A percentile compares a stretch with the other conserved stretches of the same genome.
Conservation (phyloP, 2,329 filamentous ascomycete species). For the Lachnellula hyalina region DNA sequence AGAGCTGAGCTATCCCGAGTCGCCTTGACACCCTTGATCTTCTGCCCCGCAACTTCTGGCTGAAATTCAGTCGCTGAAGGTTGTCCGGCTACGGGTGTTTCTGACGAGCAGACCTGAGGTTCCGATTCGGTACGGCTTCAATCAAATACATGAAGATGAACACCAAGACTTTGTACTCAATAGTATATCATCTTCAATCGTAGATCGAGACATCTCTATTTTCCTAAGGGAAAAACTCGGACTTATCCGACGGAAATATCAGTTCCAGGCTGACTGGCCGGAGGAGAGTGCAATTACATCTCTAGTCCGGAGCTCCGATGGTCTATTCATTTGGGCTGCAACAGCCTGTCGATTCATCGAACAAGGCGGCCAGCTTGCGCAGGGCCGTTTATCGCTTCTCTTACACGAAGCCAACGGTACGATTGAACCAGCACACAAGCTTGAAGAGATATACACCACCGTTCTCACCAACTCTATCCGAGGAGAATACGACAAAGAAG, state of each 20-base stretch:
- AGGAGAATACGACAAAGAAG: constrained; percentile 1
- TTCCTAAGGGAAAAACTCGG: constrained; percentile 18
- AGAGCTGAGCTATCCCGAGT: too few species aligned
- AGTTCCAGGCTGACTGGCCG: constrained; percentile 5
- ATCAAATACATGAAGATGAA: constrained; percentile 7
- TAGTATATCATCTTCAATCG: constrained; percentile 15
- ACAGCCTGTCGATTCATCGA: constrained; percentile 27
- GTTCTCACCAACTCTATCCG: constrained; percentile 9
- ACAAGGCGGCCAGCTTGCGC: constrained; percentile 6
- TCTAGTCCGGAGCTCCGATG: constrained; percentile 19
- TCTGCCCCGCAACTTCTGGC: too few species aligned
- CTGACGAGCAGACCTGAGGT: constrained; percentile 29
- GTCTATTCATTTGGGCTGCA: constrained; percentile 28
- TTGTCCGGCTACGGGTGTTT: constrained; percentile 22
- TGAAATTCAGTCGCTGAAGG: constrained; percentile 9
- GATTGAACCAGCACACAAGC: constrained; percentile 5
- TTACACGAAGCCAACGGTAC: background rate
- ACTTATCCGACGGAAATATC: constrained; percentile 7
- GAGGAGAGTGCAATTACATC: constrained; percentile 2
- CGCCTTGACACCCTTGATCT: too few species aligned
- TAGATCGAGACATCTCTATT: constrained; percentile 27
- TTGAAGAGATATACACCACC: constrained; percentile 11
- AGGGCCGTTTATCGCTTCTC: constrained; percentile 4
- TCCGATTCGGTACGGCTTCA: constrained; percentile 20
- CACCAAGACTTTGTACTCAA: constrained; percentile 25